Conservation (phyloP, 192 early-diverging fungal genomes). For the Backusella parvicylindrica region DNA sequence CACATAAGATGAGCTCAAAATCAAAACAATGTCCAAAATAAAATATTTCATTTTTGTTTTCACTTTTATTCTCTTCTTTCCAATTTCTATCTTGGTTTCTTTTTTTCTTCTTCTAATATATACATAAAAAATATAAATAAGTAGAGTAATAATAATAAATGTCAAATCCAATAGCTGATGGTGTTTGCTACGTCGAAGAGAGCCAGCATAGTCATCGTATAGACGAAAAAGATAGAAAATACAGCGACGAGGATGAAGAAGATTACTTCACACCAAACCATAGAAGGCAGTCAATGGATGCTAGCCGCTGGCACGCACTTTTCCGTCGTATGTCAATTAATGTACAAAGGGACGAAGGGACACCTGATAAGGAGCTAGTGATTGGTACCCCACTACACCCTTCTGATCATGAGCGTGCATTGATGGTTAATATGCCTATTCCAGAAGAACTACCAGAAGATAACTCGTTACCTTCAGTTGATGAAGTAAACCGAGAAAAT, state of each 20-base stretch:
- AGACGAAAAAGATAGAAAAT: background rate
- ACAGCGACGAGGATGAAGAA: background rate
- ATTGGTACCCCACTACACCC: conserved; percentile 9
- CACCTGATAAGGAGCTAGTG: conserved; percentile 8
- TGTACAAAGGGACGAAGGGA: conserved; percentile 20
- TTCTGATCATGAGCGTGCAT: conserved; percentile 14
- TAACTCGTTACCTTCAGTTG: conserved; percentile 26
- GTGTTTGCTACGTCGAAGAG: background rate
- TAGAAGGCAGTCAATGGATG: background rate
- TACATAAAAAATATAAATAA: background rate
- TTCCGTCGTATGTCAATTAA: conserved; percentile 24
- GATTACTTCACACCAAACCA: background rate
- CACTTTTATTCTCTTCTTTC: background rate
- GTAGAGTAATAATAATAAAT: background rate
- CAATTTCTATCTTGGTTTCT: background rate
- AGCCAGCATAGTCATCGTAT: background rate
- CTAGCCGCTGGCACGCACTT: conserved; percentile 13
- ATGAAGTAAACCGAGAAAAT: conserved; percentile 19
- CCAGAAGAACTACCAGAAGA: background rate
- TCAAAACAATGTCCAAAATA: background rate
- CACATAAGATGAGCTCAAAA: conserved; percentile 3
- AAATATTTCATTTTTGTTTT: background rate
- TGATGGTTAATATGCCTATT: conserved; percentile 20
- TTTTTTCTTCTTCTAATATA: background rate
- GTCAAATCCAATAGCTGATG: background rate